Evolutionary conservation across 805 yeast genomes (phyloP).

Genomic region (Nakazawaea pomicola): DNA sequence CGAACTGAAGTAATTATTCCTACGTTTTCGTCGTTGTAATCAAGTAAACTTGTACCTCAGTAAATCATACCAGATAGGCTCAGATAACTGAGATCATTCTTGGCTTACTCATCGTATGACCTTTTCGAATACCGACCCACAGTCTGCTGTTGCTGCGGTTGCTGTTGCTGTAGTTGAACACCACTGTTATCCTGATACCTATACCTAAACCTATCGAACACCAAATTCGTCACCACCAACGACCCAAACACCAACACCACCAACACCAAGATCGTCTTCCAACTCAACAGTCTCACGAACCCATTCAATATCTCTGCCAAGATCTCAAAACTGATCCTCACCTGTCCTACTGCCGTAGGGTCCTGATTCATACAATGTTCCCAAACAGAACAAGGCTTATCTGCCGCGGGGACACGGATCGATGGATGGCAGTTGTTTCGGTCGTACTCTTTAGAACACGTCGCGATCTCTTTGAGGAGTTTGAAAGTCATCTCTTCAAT

Average conservation of each 20-base stretch:
- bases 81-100: not conserved
- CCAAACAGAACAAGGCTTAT: conserved; percentile 66
- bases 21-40: not conserved
- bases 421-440: conserved; percentile 68
- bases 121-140: no score
- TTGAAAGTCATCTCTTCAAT: conserved; percentile 59
- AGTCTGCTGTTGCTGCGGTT: no score
- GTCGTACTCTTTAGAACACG: conserved; percentile 65
- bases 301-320: conserved; percentile 79
- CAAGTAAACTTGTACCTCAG: not conserved
- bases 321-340: conserved; percentile 73
- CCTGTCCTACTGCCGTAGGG: conserved; percentile 57
- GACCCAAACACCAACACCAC: conserved; percentile 44
- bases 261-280: conserved; percentile 58
- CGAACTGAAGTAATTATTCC: no score
- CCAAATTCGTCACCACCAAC: conserved; percentile 44
- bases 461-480: conserved; percentile 55
- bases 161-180: not conserved
- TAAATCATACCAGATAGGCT: not conserved
- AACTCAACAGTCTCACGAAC: conserved; percentile 63
- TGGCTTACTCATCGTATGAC: no score
- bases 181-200: conserved; percentile 29
- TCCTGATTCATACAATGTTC: conserved; percentile 78
- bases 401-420: conserved; percentile 69
- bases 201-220: conserved; percentile 32